These are phyloP conservation scores for Kodamaea derodonti DNA, from an alignment of 1,139 yeast genomes.

Conservation along the genomic window DNA sequence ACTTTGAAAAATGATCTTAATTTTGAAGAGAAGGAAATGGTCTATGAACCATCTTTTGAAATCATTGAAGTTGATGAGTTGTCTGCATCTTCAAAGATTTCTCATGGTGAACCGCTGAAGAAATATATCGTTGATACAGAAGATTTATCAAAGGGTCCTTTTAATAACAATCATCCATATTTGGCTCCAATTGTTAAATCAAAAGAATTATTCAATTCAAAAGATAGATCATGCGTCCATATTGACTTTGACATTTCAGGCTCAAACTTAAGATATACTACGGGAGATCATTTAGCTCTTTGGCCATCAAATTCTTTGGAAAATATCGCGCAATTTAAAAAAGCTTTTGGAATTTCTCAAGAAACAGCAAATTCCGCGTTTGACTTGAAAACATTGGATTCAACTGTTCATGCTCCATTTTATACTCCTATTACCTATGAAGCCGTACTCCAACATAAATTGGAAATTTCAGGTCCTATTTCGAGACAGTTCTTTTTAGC, in stretches of 20 bases:
- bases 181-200: constrained; percentile 63
- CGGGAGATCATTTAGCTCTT: constrained; percentile 94
- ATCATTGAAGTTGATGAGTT: constrained; percentile 33
- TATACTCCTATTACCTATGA: constrained; percentile 91
- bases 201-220: constrained; percentile 66
- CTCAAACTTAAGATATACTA: constrained; percentile 76
- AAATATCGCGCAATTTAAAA: constrained; percentile 60
- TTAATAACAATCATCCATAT: constrained; percentile 78
- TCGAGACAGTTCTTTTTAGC: constrained; percentile 82
- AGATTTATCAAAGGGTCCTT: constrained; percentile 67
- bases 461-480: constrained; percentile 90
- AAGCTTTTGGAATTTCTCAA: constrained; percentile 54
- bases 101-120: constrained; percentile 81
- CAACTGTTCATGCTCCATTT: constrained; percentile 70
- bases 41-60: constrained; percentile 70
- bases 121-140: constrained; percentile 43
- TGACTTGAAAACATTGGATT: constrained; percentile 66
- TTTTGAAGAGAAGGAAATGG: constrained; percentile 71
- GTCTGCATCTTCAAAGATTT: constrained; percentile 45
- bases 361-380: constrained; percentile 55
- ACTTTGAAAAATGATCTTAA: constrained; percentile 60
- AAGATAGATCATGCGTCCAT: constrained; percentile 79
- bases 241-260: constrained; percentile 79
- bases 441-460: constrained; percentile 78
- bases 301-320: constrained; percentile 90